These are phyloP conservation scores for Neurospora sp. DNA, from an alignment of 495 filamentous ascomycete species.

Conservation along the genomic window DNA sequence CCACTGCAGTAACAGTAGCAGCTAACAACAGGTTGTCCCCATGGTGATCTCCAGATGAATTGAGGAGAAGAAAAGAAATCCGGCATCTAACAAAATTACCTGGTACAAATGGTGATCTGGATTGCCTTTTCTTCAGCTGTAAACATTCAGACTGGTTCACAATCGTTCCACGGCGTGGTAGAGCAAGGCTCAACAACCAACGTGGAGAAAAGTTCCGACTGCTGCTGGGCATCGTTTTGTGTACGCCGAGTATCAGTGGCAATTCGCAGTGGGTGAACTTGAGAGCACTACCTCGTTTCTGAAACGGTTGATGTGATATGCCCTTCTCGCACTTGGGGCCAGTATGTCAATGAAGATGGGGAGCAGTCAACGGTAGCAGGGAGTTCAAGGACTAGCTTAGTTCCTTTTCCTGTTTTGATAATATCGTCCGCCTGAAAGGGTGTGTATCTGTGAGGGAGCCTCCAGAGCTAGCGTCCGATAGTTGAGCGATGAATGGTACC, in stretches of 20 bases:
- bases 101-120: neutral
- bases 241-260: neutral
- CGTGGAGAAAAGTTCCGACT: neutral
- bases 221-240: neutral
- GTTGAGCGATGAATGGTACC: neutral
- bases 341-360: neutral
- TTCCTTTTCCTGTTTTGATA: neutral
- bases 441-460: neutral
- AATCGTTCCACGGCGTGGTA: neutral
- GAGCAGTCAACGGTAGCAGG: neutral
- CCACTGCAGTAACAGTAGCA: neutral
- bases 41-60: neutral
- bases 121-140: neutral
- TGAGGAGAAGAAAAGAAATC: neutral
- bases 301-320: neutral
- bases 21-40: neutral
- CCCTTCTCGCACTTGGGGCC: neutral
- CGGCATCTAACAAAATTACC: neutral
- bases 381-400: neutral
- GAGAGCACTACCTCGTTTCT: neutral
- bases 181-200: neutral
- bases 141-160: neutral
- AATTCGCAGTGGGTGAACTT: neutral
- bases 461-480: neutral
- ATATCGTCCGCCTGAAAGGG: neutral